Conservation (phyloP, 352 stramenopile species). For the Pythium phragmitis region DNA sequence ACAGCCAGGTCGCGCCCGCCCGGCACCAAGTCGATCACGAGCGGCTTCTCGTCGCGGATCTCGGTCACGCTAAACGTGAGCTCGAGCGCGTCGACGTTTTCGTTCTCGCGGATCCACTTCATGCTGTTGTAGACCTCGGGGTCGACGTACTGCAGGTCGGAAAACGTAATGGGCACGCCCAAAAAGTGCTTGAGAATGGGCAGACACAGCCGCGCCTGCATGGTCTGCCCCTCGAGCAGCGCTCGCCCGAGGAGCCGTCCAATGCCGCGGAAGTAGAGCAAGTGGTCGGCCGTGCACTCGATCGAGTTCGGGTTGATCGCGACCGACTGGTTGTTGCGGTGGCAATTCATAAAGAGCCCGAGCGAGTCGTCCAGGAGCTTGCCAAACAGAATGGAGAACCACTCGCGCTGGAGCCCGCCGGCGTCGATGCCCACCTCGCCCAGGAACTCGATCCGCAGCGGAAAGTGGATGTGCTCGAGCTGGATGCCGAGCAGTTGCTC, state of each 20-base stretch:
- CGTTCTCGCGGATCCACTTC: conserved; percentile 66
- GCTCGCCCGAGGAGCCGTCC: conserved; percentile 66
- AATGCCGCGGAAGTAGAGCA: conserved; percentile 88
- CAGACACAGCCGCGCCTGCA: conserved; percentile 67
- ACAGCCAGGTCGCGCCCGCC: conserved; percentile 72
- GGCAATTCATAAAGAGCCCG: conserved; percentile 75
- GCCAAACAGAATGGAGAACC: conserved; percentile 77
- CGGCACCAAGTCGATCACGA: conserved; percentile 63
- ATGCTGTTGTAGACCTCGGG: conserved; percentile 78
- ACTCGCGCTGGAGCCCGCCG: conserved; percentile 75
- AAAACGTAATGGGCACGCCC: conserved; percentile 79
- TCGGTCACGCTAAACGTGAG: conserved; percentile 79
- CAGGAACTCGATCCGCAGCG: conserved; percentile 86
- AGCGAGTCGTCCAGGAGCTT: conserved; percentile 65
- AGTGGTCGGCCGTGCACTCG: conserved; percentile 66
- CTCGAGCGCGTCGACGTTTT: conserved; percentile 62
- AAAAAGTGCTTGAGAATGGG: conserved; percentile 82
- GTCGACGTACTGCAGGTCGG: conserved; percentile 79
- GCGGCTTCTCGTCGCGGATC: conserved; percentile 50
- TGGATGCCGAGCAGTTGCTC: conserved; percentile 79
- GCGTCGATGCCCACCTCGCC: conserved; percentile 77
- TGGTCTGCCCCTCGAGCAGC: conserved; percentile 71
- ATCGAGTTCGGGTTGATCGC: conserved; percentile 77
- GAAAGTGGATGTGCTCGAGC: conserved; percentile 71
- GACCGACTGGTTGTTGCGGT: conserved; percentile 66